These are phyloP conservation scores for Babjeviella inositovora DNA, from an alignment of 805 yeast species.

Conservation along the genomic window DNA sequence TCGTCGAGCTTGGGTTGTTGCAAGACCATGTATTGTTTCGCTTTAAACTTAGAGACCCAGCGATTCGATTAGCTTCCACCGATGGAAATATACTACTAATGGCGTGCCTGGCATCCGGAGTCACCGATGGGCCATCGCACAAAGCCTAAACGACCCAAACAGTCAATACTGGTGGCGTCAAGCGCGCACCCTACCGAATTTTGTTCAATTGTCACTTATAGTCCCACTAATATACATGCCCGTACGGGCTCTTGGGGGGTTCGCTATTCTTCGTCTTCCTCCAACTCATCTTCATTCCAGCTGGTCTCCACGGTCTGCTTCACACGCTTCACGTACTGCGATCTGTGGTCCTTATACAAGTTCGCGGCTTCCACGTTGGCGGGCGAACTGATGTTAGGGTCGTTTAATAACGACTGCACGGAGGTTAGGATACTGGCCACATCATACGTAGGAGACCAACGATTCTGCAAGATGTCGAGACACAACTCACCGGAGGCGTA, in stretches of 20 bases:
- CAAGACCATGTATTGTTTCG: no score
- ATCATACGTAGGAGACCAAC: conserved; percentile 98
- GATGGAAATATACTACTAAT: no score
- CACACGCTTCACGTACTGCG: conserved; percentile 82
- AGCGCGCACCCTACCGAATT: conserved; percentile 3
- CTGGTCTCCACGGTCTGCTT: conserved; percentile 89
- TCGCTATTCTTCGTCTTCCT: conserved; percentile 34
- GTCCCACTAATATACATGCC: no score
- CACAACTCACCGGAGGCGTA: conserved; percentile 93
- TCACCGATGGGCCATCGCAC: background rate
- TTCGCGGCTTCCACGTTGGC: conserved; percentile 98
- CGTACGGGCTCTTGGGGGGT: no score
- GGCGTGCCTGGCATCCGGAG: no score
- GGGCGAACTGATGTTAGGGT: conserved; percentile 92
- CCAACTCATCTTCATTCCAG: conserved; percentile 72
- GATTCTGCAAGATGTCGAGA: conserved; percentile 85
- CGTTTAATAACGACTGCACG: conserved; percentile 81
- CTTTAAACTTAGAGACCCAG: no score
- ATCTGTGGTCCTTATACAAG: conserved; percentile 84
- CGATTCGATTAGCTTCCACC: no score
- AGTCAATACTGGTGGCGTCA: background rate
- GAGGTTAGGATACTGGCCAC: conserved; percentile 92
- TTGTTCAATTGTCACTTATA: conserved; percentile 9
- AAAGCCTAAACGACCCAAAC: background rate
- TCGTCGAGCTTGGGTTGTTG: no score